Percentiles rank a stretch among this genome's conserved stretches.
Conservation (phyloP, 805 yeast genomes). For the Cyberlindnera maritima region DNA sequence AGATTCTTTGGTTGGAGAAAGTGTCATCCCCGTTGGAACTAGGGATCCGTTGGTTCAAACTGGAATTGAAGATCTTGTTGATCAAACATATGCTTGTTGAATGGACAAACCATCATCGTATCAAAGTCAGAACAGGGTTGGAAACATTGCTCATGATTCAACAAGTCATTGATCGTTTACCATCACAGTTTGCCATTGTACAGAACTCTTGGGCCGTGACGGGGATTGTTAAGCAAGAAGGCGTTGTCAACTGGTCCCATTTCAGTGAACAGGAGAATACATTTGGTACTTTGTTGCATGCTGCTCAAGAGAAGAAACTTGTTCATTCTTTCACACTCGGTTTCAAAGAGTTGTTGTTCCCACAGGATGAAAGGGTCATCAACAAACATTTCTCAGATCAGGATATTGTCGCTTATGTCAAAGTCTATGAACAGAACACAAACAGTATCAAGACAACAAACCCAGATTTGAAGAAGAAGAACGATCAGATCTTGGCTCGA, state of each 20-base stretch:
- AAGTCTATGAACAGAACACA: constrained; percentile 4
- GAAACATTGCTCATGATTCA: constrained; percentile 6
- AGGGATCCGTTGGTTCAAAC: constrained; percentile 14
- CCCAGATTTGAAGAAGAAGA: not conserved
- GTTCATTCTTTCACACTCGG: constrained; percentile 10
- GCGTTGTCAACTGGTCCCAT: not conserved
- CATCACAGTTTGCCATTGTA: constrained; percentile 8
- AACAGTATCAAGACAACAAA: not conserved
- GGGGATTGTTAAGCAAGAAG: constrained; percentile 3
- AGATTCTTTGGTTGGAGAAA: constrained; percentile 30
- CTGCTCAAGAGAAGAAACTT: constrained; percentile 12
- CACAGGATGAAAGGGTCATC: constrained; percentile 33
- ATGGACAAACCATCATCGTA: constrained; percentile 8
- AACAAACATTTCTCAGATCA: constrained; percentile 32
- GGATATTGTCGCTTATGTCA: constrained; percentile 30
- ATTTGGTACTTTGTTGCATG: constrained; percentile 11
- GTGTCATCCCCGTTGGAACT: constrained; percentile 8
- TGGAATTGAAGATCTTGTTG: constrained; percentile 13
- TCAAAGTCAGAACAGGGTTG: not conserved
- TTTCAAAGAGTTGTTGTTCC: constrained; percentile 34
- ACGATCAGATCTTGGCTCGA: not conserved
- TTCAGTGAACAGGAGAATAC: constrained; percentile 17
- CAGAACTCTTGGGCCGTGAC: constrained; percentile 13
- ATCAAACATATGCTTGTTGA: constrained; percentile 10
- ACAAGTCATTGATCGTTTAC: constrained; percentile 3